phyloP scores from a whole-genome alignment of 2,329 filamentous ascomycete genomes.

The Arthrobotrys megalospora region DNA sequence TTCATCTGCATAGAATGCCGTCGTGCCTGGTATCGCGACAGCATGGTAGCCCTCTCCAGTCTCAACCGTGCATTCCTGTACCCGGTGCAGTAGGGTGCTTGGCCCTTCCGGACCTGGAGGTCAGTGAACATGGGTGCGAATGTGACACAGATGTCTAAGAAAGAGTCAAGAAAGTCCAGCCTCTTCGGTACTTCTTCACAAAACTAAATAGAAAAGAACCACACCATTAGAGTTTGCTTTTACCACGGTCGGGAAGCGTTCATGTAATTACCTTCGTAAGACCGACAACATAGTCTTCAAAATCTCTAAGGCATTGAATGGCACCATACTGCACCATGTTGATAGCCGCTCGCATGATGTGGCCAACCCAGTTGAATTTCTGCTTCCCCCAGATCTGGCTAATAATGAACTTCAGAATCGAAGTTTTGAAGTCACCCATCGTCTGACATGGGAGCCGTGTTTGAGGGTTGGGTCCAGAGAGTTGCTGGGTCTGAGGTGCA shows the following conservation, averaged over 20 bases:
- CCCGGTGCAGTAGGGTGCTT: conserved; percentile 40
- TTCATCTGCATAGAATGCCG: conserved; percentile 9
- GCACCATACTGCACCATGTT: conserved; percentile 56
- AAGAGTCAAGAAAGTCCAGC: conserved; percentile 35
- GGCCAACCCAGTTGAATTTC: conserved; percentile 45
- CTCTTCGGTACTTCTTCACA: conserved; percentile 44
- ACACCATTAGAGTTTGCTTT: conserved; percentile 3
- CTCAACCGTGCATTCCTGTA: conserved; percentile 38
- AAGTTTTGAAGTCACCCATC: conserved; percentile 39
- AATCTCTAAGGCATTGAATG: conserved; percentile 47
- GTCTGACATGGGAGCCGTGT: conserved; percentile 13
- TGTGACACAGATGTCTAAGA: conserved; percentile 38
- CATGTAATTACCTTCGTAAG: conserved; percentile 28
- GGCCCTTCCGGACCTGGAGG: conserved; percentile 32
- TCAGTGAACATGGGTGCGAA: conserved; percentile 47
- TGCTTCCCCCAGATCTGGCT: conserved; percentile 39
- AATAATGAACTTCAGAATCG: conserved; percentile 41
- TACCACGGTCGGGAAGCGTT: not conserved
- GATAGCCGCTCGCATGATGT: conserved; percentile 52
- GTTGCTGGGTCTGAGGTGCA: conserved; percentile 12
- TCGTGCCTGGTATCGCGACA: conserved; percentile 17
- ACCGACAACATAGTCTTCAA: conserved; percentile 48
- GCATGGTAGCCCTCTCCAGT: conserved; percentile 19
- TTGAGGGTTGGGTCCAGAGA: not conserved
- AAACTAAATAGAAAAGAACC: conserved; percentile 16